A percentile compares a stretch with the other conserved stretches of the same genome.
These are phyloP conservation scores for Hsuehochloa calcarea DNA, from an alignment of 176 grass and related monocot genomes.

Conservation along the genomic window DNA sequence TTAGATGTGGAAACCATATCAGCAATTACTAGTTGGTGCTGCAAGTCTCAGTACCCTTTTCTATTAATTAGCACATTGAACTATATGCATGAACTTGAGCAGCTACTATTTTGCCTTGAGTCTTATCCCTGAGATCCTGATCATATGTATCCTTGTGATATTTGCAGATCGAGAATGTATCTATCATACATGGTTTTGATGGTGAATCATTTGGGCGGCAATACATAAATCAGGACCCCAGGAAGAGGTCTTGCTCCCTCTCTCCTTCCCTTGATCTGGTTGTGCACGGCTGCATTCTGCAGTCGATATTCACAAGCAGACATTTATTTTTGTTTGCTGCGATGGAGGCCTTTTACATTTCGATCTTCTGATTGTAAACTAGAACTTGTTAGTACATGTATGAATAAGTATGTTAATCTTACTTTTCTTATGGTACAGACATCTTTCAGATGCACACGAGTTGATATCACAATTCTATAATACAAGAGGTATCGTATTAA, in stretches of 20 bases:
- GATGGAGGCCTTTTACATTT: not conserved
- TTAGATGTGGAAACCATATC: not conserved
- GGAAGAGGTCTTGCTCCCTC: constrained; percentile 32
- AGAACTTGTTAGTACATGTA: not conserved
- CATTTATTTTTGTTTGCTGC: not conserved
- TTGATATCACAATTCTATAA: constrained; percentile 44
- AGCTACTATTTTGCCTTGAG: not conserved
- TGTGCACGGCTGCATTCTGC: not conserved
- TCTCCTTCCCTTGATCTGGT: not conserved
- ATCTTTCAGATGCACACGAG: constrained; percentile 38
- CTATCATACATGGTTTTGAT: constrained; percentile 48
- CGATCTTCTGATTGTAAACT: not conserved
- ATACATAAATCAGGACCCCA: constrained; percentile 49
- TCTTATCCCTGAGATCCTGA: not conserved
- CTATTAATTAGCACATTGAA: not conserved
- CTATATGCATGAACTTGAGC: not conserved
- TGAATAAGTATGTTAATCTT: not conserved
- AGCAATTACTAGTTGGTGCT: not conserved
- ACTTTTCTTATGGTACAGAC: constrained; percentile 2
- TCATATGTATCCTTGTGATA: not conserved
- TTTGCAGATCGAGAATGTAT: constrained; percentile 42
- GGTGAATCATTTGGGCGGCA: constrained; percentile 46
- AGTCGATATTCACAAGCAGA: not conserved
- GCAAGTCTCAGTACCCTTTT: not conserved
- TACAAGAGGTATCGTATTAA: constrained; percentile 22